Evolutionary conservation across 2,329 filamentous ascomycete genomes (phyloP).

Genomic region (Verticillium zaregamsianum): DNA sequence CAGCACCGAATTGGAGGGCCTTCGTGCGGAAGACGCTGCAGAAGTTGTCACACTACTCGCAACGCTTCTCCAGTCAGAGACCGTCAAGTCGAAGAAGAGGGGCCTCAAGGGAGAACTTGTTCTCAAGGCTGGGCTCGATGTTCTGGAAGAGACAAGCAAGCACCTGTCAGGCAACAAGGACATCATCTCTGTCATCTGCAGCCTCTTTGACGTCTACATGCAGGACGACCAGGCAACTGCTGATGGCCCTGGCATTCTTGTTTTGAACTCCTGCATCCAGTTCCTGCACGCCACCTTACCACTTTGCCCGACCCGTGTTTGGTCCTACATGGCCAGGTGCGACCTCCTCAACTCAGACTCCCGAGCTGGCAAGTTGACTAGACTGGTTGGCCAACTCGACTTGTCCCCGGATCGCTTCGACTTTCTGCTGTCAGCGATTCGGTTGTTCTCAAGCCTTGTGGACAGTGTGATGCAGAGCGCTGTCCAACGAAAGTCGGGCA

Average conservation of each 20-base stretch:
- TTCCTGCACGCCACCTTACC: conserved; percentile 72
- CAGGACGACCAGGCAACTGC: conserved; percentile 53
- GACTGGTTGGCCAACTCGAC: conserved; percentile 78
- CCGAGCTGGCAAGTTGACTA: conserved; percentile 70
- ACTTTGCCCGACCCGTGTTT: conserved; percentile 78
- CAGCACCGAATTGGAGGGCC: conserved; percentile 45
- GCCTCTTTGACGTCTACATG: conserved; percentile 72
- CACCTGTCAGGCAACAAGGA: conserved; percentile 60
- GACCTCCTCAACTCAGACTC: conserved; percentile 74
- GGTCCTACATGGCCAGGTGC: conserved; percentile 83
- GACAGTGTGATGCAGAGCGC: conserved; percentile 70
- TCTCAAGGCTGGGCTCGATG: conserved; percentile 33
- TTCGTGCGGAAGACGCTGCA: conserved; percentile 58
- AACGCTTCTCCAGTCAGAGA: conserved; percentile 58
- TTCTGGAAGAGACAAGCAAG: conserved; percentile 53
- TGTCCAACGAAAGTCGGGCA: conserved; percentile 58
- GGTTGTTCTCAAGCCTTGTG: conserved; percentile 70
- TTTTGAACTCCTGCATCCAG: conserved; percentile 67
- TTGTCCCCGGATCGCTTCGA: conserved; percentile 71
- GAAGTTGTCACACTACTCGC: conserved; percentile 74
- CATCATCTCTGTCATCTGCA: conserved; percentile 75
- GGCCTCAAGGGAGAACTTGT: conserved; percentile 15
- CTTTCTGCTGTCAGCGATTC: conserved; percentile 70
- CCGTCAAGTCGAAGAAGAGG: conserved; percentile 25
- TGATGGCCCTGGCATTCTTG: conserved; percentile 62